A percentile compares a stretch with the other conserved stretches of the same genome.
Evolutionary conservation across 768 basidiomycete genomes (phyloP).

Genomic region (Mrakia gelida): DNA sequence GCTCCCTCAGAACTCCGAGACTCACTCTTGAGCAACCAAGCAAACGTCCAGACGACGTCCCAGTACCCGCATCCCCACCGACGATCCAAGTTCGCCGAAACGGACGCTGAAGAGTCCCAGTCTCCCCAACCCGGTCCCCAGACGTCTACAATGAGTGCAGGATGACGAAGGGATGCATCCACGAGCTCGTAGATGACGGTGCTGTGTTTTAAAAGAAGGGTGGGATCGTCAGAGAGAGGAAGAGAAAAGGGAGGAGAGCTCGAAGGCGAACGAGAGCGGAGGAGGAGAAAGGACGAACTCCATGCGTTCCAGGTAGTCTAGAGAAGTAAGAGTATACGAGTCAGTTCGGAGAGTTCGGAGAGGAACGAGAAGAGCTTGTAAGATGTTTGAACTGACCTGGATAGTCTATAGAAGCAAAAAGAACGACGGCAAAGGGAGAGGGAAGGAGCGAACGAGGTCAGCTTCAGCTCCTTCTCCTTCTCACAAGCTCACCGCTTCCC

Average conservation of each 20-base stretch:
- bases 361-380: no score
- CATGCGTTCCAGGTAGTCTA: constrained; percentile 31
- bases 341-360: background rate
- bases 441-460: background rate
- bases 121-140: constrained; percentile 31
- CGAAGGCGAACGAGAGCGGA: background rate
- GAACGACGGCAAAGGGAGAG: background rate
- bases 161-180: constrained; percentile 32
- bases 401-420: constrained; percentile 11
- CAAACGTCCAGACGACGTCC: constrained; percentile 32
- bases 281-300: constrained; percentile 17
- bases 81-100: constrained; percentile 21
- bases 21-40: constrained; percentile 26
- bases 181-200: constrained; percentile 30
- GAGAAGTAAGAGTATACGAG: background rate
- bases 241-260: background rate
- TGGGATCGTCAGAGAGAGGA: background rate
- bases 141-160: constrained; percentile 19
- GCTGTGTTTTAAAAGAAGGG: background rate
- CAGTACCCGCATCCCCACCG: constrained; percentile 32
- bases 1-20: background rate
- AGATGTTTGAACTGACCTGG: background rate
- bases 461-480: background rate
- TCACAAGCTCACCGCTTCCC: background rate
- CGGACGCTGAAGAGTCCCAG: constrained; percentile 17